Conservation (phyloP, 1,139 yeast genomes). For the Saccharomyces hybrid region DNA sequence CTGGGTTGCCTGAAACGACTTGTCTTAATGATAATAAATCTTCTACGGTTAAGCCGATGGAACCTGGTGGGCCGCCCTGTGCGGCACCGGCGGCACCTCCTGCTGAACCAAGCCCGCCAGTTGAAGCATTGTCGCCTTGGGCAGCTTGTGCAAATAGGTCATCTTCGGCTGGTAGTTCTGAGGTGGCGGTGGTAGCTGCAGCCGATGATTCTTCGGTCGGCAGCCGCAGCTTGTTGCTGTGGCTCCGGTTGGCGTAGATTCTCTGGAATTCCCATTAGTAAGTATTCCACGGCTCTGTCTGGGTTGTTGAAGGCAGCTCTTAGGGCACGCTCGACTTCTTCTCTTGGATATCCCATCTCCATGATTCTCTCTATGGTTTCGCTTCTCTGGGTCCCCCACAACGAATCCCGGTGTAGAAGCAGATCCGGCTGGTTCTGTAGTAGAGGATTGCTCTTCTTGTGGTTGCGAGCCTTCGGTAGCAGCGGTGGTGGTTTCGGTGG, state of each 20-base stretch:
- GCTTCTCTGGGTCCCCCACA: constrained; percentile 28
- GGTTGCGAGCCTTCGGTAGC: constrained; percentile 10
- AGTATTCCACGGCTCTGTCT: constrained; percentile 93
- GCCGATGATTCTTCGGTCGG: constrained; percentile 12
- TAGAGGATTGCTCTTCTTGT: not conserved
- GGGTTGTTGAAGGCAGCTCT: constrained; percentile 97
- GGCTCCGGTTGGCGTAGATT: constrained; percentile 34
- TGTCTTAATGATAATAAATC: constrained; percentile 64
- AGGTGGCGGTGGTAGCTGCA: not conserved
- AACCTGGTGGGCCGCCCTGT: constrained; percentile 29
- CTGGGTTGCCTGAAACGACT: constrained; percentile 80
- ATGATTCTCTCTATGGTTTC: constrained; percentile 62
- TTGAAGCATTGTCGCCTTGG: constrained; percentile 38
- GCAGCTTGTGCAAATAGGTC: constrained; percentile 68
- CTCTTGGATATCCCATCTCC: constrained; percentile 94
- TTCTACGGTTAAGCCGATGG: constrained; percentile 35
- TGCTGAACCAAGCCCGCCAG: constrained; percentile 21
- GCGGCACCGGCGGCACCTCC: constrained; percentile 16
- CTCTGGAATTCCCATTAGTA: constrained; percentile 86
- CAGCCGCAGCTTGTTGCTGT: constrained; percentile 13
- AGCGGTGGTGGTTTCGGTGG: constrained; percentile 23
- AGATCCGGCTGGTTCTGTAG: constrained; percentile 28
- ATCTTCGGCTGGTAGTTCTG: constrained; percentile 35
- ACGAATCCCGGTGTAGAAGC: constrained; percentile 29
- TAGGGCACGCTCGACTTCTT: constrained; percentile 81